Evolutionary conservation across 371 early-diverging fungal species (phyloP), one percentile per base, ranked within the genome.

Genomic region (Mucor irregularis): DNA sequence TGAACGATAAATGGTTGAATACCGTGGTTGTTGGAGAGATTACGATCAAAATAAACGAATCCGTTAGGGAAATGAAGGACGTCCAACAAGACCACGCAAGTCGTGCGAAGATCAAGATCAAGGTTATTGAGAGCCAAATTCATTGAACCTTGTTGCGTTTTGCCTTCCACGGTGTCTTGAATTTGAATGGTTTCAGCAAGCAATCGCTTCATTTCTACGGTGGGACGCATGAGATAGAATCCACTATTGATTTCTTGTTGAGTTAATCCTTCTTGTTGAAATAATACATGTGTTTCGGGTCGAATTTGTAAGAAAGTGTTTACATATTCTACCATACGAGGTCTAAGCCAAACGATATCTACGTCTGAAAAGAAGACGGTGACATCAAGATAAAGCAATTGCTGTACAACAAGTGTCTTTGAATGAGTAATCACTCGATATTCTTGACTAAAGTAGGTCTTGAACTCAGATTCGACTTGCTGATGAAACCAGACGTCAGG

Each of bases 141-240:
- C 66, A 77, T 62, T 0, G 78, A 74, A 7, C 64, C 70, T 50
- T 77, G 74, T 35, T 77, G 74, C 5, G 78, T 74, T 51, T 55
- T 47, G 2, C 30, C 58, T 30, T 71, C 57, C 11, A 47, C 53
- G 0, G 58, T 52, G 50, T 74, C 73, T 49, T 74, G 74, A 19
- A 77, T 62, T 28, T 53, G 37, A 35, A 77, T 67, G 1, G 72
- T 68, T 14, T 72, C 68, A 11, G 68, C 72, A 34, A 77, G 37
- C 17, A 74, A 39, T 9, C 63, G 56, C 26, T 69, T 74, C 58
- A 65, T 77, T 22, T 54, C 57, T 2, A 45, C 17, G 1, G 67
- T 53, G 5, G 78, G 70, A 16, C 68, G 61, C 66, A 77, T 77
- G 10, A 77, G 38, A 48, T 68, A 77, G 29, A 77, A 74, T 0